Evolutionary conservation across 345 rosid genomes (phyloP).

Genomic region (Hibiscus mutabilis): DNA sequence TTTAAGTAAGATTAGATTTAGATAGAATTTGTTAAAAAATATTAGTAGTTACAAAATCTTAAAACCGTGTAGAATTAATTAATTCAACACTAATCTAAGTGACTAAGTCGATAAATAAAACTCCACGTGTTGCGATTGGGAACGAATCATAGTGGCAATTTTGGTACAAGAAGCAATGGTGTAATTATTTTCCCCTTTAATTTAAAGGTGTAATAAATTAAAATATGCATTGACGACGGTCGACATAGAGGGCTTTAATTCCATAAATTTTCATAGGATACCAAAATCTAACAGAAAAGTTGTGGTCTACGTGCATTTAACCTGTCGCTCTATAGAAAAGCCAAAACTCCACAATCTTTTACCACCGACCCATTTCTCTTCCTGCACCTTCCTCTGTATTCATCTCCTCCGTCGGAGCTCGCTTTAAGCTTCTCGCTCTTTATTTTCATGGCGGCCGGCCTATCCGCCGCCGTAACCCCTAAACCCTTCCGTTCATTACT

Average conservation of each 20-base stretch:
- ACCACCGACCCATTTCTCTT: not conserved
- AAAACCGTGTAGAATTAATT: too few species aligned
- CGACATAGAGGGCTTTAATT: not conserved
- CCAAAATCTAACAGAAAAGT: not conserved
- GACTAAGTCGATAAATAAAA: not conserved
- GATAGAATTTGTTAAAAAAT: too few species aligned
- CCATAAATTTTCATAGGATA: not conserved
- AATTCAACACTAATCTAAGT: too few species aligned
- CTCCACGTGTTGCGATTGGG: not conserved
- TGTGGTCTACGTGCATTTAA: constrained; percentile 42
- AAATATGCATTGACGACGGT: not conserved
- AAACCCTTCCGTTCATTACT: constrained; percentile 31
- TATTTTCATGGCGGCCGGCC: constrained; percentile 65
- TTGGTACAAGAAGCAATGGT: not conserved
- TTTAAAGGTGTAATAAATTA: too few species aligned
- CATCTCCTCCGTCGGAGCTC: not conserved
- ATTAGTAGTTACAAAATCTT: too few species aligned
- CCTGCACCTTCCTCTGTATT: not conserved
- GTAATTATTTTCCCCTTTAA: too few species aligned
- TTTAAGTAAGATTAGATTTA: too few species aligned
- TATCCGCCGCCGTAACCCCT: constrained; percentile 36
- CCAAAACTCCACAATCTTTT: not conserved
- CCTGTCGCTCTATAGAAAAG: not conserved
- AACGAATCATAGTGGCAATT: not conserved
- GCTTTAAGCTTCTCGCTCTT: not conserved